Base-by-base conservation (phyloP, 208 protist genomes). In the Leishmania amazonensis region DNA sequence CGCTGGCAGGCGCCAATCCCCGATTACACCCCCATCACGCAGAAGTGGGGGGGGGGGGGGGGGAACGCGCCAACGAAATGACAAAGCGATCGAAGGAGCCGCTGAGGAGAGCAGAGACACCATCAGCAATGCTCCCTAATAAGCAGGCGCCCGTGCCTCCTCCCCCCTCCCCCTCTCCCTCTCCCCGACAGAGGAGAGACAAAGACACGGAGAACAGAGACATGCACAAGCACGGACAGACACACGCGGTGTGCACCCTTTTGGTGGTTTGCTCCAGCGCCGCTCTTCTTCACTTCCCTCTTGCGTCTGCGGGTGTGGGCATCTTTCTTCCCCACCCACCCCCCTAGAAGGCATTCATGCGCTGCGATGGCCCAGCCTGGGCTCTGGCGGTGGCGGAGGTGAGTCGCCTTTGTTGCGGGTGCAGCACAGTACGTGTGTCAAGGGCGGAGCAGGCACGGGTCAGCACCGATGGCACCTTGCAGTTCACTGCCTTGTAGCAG, bases 401-500 rank as follows among this genome's bases (percentile, higher is more conserved):
- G 76, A 74, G n/a, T 19, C 68, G 24, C 68, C 28, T 73, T 1
- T 47, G 68, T 7, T 73, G 68, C 13, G 9, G 68, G 13, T n/a
- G n/a, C 8, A 11, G 31, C 47, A 75, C 45, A 24, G 64, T 70
- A 58, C 76, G 86, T 17, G 64, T 87, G 64, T 81, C 87, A 19
- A 93, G 79, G n/a, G 83, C 88, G 35, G 90, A 86, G 9, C 88
- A 83, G 8, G 87, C 80, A 28, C 83, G 83, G 42, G 72, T 83
- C 64, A 93, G 73, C 64, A 72, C 77, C 38, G 80, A 35, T 7
- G 90, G 90, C 2, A 81, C 49, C 79, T 88, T 83, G 58, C 81
- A 85, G 64, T 85, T 85, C 68, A 93, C 87, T 1, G 81, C 68
- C 38, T 90, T 86, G 78, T 90, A 95, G 57, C 90, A 89, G 42